Evolutionary conservation across 192 early-diverging fungal species (phyloP).

Genomic region (Globomyces pollinis-pini): DNA sequence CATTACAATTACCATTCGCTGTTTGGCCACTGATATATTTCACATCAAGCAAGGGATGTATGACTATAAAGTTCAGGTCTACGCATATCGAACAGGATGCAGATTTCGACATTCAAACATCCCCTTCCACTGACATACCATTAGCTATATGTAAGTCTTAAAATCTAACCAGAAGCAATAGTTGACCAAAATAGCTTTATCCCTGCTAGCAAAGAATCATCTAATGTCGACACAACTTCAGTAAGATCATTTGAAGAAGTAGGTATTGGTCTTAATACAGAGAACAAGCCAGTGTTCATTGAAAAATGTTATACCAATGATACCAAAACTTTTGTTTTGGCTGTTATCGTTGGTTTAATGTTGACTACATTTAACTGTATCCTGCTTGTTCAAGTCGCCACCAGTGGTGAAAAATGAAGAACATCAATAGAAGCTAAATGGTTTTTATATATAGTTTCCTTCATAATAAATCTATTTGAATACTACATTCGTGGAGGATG

Average conservation of each 20-base stretch:
- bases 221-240: background rate
- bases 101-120: no score
- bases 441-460: no score
- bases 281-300: background rate
- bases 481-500: no score
- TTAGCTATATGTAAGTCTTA: no score
- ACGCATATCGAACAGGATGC: no score
- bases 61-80: slow-evolving; percentile 14
- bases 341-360: background rate
- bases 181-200: background rate
- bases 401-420: no score
- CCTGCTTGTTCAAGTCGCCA: background rate
- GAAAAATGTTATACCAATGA: background rate
- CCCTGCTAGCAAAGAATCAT: background rate
- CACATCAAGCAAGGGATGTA: slow-evolving; percentile 34
- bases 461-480: no score
- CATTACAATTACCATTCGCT: slow-evolving; percentile 74
- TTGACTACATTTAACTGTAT: background rate
- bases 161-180: background rate
- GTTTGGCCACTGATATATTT: slow-evolving; percentile 70
- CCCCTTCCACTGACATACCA: no score
- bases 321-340: background rate
- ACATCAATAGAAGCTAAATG: no score
- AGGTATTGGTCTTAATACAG: no score
- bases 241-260: background rate